Evolutionary conservation across 2,329 filamentous ascomycete species (phyloP).

Genomic region (Colletotrichum sp.): DNA sequence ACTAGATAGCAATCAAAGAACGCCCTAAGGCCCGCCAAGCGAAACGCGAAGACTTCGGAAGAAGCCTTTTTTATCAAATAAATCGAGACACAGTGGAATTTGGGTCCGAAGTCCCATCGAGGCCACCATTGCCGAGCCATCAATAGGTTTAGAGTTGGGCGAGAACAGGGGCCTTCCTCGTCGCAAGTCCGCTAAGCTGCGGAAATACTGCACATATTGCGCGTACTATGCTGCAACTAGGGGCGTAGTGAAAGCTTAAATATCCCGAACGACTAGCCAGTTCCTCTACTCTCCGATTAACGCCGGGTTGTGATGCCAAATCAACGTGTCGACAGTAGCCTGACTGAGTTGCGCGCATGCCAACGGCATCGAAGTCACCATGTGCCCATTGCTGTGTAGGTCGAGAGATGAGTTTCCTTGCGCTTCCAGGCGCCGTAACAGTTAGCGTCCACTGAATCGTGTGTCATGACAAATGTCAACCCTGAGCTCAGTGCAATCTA

Average conservation of each 20-base stretch:
- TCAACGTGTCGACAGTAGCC: neutral
- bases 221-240: neutral
- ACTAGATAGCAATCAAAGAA: neutral
- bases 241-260: neutral
- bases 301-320: neutral
- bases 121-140: neutral
- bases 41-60: neutral
- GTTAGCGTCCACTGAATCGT: neutral
- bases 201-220: neutral
- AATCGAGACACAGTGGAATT: neutral
- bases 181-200: neutral
- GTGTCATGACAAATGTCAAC: neutral
- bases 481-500: no score
- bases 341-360: neutral
- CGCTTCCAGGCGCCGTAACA: neutral
- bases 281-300: neutral
- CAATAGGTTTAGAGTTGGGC: neutral
- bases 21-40: neutral
- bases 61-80: neutral
- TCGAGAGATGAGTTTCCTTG: neutral
- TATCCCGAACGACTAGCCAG: neutral
- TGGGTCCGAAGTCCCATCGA: neutral
- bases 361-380: fast-evolving
- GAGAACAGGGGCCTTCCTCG: neutral
- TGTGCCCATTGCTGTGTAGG: neutral